Conservation (phyloP, 1,139 yeast species). For the Yamadazyma sp. region DNA sequence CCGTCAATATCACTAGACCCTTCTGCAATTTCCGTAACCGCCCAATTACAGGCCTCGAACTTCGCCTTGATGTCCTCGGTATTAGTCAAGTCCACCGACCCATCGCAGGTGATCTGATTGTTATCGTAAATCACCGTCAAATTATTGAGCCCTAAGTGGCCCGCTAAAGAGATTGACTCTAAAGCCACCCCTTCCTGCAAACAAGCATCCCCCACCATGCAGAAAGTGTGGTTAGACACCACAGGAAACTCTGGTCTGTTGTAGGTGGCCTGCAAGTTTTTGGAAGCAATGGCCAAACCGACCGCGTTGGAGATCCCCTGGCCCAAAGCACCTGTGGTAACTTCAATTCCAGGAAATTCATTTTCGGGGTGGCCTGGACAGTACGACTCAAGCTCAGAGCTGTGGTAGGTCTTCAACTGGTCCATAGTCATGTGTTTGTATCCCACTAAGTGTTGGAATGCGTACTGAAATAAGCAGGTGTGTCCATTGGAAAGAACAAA, state of each 20-base stretch:
- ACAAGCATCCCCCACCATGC: conserved; percentile 40
- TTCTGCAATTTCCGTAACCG: conserved; percentile 24
- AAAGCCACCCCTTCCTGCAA: conserved; percentile 37
- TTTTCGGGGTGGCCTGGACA: conserved; percentile 40
- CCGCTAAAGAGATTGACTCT: conserved; percentile 37
- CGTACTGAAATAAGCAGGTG: conserved; percentile 30
- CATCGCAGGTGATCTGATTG: conserved; percentile 35
- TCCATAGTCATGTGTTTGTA: conserved; percentile 29
- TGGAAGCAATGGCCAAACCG: conserved; percentile 36
- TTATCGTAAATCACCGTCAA: conserved; percentile 34
- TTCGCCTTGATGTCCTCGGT: conserved; percentile 29
- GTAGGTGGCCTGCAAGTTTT: conserved; percentile 30
- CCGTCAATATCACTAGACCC: conserved; percentile 23
- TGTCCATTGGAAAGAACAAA: conserved; percentile 38
- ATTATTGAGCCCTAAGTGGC: conserved; percentile 32
- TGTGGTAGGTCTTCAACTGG: conserved; percentile 28
- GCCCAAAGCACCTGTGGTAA: conserved; percentile 41
- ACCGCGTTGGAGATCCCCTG: conserved; percentile 39
- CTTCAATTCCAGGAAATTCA: conserved; percentile 35
- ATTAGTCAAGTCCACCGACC: conserved; percentile 29
- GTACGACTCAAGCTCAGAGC: conserved; percentile 18
- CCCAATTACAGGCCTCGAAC: conserved; percentile 29
- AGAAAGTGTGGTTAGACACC: conserved; percentile 25
- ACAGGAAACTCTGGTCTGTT: conserved; percentile 29
- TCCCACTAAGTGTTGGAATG: conserved; percentile 30